Evolutionary conservation across 2,329 filamentous ascomycete species (phyloP).

Genomic region (Mycosphaerella arachidis): DNA sequence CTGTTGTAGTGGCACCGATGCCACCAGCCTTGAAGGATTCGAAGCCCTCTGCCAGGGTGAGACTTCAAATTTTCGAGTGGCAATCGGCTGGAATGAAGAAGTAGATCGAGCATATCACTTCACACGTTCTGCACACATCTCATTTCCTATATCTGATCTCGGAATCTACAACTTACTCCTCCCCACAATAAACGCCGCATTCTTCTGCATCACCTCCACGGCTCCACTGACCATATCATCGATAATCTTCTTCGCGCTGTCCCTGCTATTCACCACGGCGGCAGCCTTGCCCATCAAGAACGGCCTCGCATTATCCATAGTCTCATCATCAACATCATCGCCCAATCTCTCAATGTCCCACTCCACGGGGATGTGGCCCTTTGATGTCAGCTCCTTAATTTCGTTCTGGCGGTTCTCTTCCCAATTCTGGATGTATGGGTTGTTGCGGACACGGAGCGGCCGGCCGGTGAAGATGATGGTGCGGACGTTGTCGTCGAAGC

Average conservation of each 20-base stretch:
- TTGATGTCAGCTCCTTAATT: constrained; percentile 84
- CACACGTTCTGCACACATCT: neutral
- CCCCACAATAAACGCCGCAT: constrained; percentile 25
- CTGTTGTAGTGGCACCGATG: too few species aligned
- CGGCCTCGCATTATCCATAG: constrained; percentile 84
- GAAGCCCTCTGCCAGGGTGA: too few species aligned
- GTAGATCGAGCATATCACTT: neutral
- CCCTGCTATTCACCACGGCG: constrained; percentile 88
- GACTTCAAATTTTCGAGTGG: neutral
- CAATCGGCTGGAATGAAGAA: neutral
- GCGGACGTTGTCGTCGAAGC: constrained; percentile 92
- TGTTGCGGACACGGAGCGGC: constrained; percentile 87
- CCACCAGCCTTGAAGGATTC: too few species aligned
- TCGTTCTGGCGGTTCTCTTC: constrained; percentile 84
- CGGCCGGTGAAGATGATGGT: constrained; percentile 99
- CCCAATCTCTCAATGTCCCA: constrained; percentile 82
- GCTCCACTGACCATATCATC: constrained; percentile 91
- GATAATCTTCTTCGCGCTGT: constrained; percentile 83
- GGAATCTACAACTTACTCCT: constrained; percentile 35
- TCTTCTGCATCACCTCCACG: constrained; percentile 28
- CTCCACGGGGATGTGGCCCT: constrained; percentile 91
- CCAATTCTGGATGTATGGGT: constrained; percentile 93
- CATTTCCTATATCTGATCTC: neutral
- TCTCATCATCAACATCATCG: constrained; percentile 66
- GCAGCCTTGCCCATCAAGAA: constrained; percentile 97